Evolutionary conservation across 2,329 filamentous ascomycete genomes (phyloP), one percentile per base, ranked within the genome.

Genomic region (Fusarium guadeloupense): DNA sequence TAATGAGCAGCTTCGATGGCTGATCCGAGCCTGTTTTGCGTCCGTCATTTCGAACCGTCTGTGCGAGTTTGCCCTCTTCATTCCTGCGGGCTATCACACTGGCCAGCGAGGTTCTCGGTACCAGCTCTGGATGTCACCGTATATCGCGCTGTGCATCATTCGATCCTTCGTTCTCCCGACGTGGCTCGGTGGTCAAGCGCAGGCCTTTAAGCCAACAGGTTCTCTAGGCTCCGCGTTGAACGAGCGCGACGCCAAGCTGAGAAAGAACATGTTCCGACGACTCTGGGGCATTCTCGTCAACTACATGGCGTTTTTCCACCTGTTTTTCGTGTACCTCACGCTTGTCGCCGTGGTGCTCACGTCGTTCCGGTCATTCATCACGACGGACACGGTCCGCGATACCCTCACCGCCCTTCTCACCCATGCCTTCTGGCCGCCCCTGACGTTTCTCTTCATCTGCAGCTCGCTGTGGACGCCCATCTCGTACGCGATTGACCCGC

Each of bases 91-190:
- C 17, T 87, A 87, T 67, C 81, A 85, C 69, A 83, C 83, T 10
- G 84, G 83, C 5, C 83, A 85, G 70, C 78, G 84, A 48, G 83
- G 83, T 33, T 78, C 80, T 3, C 77, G 83, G 5, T 82, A 83
- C 59, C 82, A 85, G 71, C 75, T 87, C 23, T 88, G 85, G 84
- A 87, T 87, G 84, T 80, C 84, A 7, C 84, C 85, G 0, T 88
- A 86, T 71, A 83, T 86, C 56, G 82, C 83, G 1, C 75, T 85
- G 10, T 83, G 81, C 65, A 80, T 87, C 48, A 72, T 86, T 45
- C 83, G 83, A 4, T 80, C 84, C 2, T 87, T 87, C 66, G 64
- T 86, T 13, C 76, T 87, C 4, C 85, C 85, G 21, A 79, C 69
- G 8, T 87, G 84, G 84, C 80, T 88, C 14, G 86, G 85, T 14